These are phyloP conservation scores for Chaetoceros tenuissimus DNA, from an alignment of 108 stramenopile genomes.

Conservation along the genomic window DNA sequence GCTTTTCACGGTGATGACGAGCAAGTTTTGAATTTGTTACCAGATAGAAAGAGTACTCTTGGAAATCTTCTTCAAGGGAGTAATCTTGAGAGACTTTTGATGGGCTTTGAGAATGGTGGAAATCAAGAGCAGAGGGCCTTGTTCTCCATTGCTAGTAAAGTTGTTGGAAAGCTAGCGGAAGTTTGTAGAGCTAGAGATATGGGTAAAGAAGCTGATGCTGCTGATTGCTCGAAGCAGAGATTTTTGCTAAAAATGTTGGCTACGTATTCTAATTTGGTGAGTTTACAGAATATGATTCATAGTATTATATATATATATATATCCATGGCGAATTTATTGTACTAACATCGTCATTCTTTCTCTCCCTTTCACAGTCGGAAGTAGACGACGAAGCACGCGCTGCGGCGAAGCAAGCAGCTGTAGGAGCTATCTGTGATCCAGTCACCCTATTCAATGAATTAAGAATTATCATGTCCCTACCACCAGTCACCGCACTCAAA, in stretches of 20 bases:
- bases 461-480: slow-evolving; percentile 49
- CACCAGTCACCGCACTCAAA: slow-evolving; percentile 55
- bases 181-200: slow-evolving; percentile 8
- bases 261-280: slow-evolving; percentile 36
- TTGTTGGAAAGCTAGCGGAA: slow-evolving; percentile 8
- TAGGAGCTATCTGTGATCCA: slow-evolving; percentile 76
- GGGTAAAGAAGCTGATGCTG: slow-evolving; percentile 18
- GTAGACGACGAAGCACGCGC: slow-evolving; percentile 41
- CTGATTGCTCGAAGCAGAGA: slow-evolving; percentile 42
- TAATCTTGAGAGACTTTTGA: slow-evolving; percentile 1
- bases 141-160: slow-evolving; percentile 40
- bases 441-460: slow-evolving; percentile 65
- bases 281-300: not conserved
- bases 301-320: not conserved
- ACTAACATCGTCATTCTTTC: not conserved
- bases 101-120: not conserved
- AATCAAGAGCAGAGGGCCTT: slow-evolving; percentile 23
- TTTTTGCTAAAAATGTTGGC: slow-evolving; percentile 56
- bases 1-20: slow-evolving; percentile 8
- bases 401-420: slow-evolving; percentile 58
- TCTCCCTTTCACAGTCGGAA: slow-evolving; percentile 19
- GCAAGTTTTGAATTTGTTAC: slow-evolving; percentile 3
- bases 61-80: slow-evolving; percentile 37
- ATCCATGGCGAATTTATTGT: not conserved
- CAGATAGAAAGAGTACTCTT: slow-evolving; percentile 27